Percentiles rank a stretch among this genome's conserved stretches.
These are phyloP conservation scores for Cicer pinnatifidum DNA, from an alignment of 306 rosid genomes.

Conservation along the genomic window DNA sequence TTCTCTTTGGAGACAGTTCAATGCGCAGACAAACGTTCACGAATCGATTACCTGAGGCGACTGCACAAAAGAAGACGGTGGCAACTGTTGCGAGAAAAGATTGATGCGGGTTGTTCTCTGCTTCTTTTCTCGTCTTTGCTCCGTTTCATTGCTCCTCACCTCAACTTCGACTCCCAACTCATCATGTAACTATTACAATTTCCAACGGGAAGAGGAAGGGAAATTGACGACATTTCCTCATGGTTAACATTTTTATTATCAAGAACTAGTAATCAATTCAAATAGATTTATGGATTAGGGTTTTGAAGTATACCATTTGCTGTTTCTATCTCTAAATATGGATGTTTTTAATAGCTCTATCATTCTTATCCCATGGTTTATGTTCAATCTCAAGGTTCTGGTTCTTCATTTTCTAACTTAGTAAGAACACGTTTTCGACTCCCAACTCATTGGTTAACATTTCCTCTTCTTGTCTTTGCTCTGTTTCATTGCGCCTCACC, in stretches of 20 bases:
- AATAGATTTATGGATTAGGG: background rate
- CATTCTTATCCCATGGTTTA: too few species aligned
- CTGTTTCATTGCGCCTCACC: background rate
- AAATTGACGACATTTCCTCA: background rate
- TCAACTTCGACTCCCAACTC: background rate
- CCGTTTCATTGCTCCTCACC: background rate
- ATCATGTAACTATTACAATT: background rate
- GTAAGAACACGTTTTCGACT: too few species aligned
- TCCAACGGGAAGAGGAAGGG: background rate
- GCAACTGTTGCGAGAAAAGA: background rate
- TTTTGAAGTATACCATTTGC: background rate
- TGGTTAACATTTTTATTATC: background rate
- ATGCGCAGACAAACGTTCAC: background rate
- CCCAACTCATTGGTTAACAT: too few species aligned
- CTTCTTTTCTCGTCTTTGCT: background rate
- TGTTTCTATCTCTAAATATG: background rate
- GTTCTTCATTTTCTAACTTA: background rate
- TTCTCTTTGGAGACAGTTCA: background rate
- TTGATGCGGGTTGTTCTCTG: background rate
- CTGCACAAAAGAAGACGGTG: background rate
- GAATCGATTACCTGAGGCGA: background rate
- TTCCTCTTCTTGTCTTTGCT: background rate
- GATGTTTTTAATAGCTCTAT: too few species aligned
- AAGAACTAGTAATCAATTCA: background rate
- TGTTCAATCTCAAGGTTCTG: background rate